Conservation (phyloP, 257 asterid species). For the Salvia hispanica region DNA sequence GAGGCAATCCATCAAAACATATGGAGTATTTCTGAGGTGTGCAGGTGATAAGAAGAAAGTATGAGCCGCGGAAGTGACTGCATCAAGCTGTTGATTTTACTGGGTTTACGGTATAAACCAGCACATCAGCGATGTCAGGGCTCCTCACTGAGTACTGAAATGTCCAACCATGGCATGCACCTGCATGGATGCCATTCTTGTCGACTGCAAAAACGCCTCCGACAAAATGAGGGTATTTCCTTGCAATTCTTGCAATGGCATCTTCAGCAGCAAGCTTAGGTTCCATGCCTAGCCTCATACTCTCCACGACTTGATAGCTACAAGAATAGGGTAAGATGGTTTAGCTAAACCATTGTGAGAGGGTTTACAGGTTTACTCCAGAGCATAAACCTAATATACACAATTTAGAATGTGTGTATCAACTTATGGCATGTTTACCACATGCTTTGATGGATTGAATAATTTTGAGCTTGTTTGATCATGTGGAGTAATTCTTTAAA, state of each 20-base stretch:
- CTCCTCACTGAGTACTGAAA: slow-evolving; percentile 84
- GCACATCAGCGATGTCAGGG: slow-evolving; percentile 63
- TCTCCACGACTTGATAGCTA: slow-evolving; percentile 97
- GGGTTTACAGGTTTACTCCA: neutral
- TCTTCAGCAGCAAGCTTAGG: slow-evolving; percentile 88
- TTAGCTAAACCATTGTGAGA: slow-evolving; percentile 1
- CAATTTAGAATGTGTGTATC: neutral
- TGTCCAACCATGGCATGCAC: slow-evolving; percentile 98
- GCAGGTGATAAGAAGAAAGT: neutral
- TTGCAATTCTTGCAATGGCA: slow-evolving; percentile 73
- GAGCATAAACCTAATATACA: neutral
- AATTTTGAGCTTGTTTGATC: too few species aligned
- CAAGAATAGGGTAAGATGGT: slow-evolving; percentile 16
- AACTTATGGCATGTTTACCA: too few species aligned
- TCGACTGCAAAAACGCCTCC: slow-evolving; percentile 87
- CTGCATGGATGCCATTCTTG: slow-evolving; percentile 74
- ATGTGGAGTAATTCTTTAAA: too few species aligned
- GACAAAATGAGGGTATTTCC: slow-evolving; percentile 71
- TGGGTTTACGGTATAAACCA: slow-evolving; percentile 64
- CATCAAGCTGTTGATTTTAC: slow-evolving; percentile 1
- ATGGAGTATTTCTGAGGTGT: neutral
- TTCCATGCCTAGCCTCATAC: slow-evolving; percentile 94
- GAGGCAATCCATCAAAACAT: neutral
- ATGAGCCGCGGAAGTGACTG: neutral
- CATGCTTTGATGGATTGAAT: too few species aligned